phyloP scores from a whole-genome alignment of 2,329 filamentous ascomycete species.

The Colletotrichum coccodes region DNA sequence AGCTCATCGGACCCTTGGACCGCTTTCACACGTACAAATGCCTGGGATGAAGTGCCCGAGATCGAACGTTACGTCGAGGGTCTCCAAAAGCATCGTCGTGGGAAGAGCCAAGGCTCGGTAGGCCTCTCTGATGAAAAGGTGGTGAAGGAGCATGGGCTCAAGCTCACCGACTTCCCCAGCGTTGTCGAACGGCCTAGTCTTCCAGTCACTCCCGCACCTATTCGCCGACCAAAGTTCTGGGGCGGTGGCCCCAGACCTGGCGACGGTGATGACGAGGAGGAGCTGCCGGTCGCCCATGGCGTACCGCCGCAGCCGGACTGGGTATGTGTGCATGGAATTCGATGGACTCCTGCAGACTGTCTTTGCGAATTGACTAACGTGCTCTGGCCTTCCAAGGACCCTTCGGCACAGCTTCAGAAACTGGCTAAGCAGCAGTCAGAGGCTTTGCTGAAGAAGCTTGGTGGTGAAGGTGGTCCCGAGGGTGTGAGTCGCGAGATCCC shows the following conservation, averaged over 20 bases:
- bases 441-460: constrained; percentile 65
- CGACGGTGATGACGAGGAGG: constrained; percentile 63
- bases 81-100: constrained; percentile 69
- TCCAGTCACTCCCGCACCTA: constrained; percentile 88
- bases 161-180: constrained; percentile 87
- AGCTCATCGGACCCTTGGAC: constrained; percentile 73
- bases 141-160: constrained; percentile 60
- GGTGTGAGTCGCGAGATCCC: constrained; percentile 56
- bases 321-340: constrained; percentile 79
- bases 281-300: constrained; percentile 80
- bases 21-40: constrained; percentile 80
- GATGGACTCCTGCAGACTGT: constrained; percentile 62
- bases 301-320: constrained; percentile 91
- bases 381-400: constrained; percentile 69
- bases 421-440: constrained; percentile 74
- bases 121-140: constrained; percentile 35
- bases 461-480: constrained; percentile 41
- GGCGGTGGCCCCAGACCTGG: constrained; percentile 54
- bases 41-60: constrained; percentile 91
- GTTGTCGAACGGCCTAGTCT: constrained; percentile 86
- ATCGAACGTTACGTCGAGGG: constrained; percentile 89
- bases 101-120: constrained; percentile 41
- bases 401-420: constrained; percentile 74
- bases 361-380: constrained; percentile 67
- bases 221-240: constrained; percentile 76